Evolutionary conservation across 2,329 filamentous ascomycete genomes (phyloP).

Genomic region (Phialemonium atrogriseum): DNA sequence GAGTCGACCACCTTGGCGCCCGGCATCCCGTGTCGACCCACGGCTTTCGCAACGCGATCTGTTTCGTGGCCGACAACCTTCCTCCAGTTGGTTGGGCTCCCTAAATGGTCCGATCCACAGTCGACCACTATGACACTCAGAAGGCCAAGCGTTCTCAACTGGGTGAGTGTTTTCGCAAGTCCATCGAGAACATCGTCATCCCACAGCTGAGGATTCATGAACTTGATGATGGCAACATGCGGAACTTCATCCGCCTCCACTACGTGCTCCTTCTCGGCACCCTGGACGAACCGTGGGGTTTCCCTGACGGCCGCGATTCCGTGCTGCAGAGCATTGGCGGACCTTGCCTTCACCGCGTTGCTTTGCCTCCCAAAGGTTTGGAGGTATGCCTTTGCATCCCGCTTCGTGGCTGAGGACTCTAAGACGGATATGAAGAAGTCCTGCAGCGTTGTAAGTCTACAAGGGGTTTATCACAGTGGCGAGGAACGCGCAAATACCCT

Average conservation of each 20-base stretch:
- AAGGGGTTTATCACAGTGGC: not conserved
- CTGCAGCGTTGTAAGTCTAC: slow-evolving; percentile 28
- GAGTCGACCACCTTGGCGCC: slow-evolving; percentile 61
- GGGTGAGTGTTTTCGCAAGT: slow-evolving; percentile 74
- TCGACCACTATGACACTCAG: slow-evolving; percentile 78
- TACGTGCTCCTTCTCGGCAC: slow-evolving; percentile 15
- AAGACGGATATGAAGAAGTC: slow-evolving; percentile 83
- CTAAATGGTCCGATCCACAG: slow-evolving; percentile 38
- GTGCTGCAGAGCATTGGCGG: slow-evolving; percentile 10
- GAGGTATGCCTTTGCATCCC: slow-evolving; percentile 86
- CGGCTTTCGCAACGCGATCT: slow-evolving; percentile 63
- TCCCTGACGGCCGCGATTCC: slow-evolving; percentile 20
- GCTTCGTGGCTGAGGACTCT: slow-evolving; percentile 81
- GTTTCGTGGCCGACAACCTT: slow-evolving; percentile 53
- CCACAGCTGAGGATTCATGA: slow-evolving; percentile 65
- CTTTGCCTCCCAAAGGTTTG: slow-evolving; percentile 62
- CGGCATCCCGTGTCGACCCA: slow-evolving; percentile 60
- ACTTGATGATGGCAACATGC: slow-evolving; percentile 80
- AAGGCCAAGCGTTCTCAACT: slow-evolving; percentile 75
- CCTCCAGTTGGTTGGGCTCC: slow-evolving; percentile 26
- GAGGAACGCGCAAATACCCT: slow-evolving; percentile 26
- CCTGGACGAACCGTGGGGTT: slow-evolving; percentile 27
- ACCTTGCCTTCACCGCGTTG: slow-evolving; percentile 19
- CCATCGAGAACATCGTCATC: slow-evolving; percentile 62
- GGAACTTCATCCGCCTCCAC: slow-evolving; percentile 30